Conservation (phyloP, 2,329 filamentous ascomycete genomes). For the Sporothrix schenckii region DNA sequence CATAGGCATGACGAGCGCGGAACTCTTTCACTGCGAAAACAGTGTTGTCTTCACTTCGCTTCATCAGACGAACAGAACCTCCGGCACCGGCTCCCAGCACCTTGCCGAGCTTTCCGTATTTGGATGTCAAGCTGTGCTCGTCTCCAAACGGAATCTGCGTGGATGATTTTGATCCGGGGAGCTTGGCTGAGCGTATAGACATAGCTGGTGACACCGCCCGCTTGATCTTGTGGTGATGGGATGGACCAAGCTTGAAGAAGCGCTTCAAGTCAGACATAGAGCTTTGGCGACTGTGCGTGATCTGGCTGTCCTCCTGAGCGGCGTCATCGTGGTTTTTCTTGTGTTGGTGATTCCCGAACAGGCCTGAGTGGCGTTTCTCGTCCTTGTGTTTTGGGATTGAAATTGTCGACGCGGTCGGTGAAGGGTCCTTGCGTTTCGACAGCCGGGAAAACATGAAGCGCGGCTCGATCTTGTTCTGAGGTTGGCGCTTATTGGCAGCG, state of each 20-base stretch:
- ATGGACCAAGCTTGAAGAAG: conserved; percentile 84
- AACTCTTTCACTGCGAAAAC: conserved; percentile 99
- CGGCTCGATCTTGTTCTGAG: conserved; percentile 70
- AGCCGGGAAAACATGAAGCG: conserved; percentile 82
- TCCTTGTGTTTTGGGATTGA: conserved; percentile 52
- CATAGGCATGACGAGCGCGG: conserved; percentile 85
- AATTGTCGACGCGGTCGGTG: conserved; percentile 57
- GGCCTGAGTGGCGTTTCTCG: conserved; percentile 57
- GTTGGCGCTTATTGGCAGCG: conserved; percentile 75
- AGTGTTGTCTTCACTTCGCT: conserved; percentile 85
- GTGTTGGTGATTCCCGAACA: conserved; percentile 47
- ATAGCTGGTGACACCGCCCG: conserved; percentile 66
- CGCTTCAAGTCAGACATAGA: conserved; percentile 95
- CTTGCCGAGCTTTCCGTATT: conserved; percentile 94
- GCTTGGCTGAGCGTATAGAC: conserved; percentile 54
- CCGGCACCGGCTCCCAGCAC: conserved; percentile 92
- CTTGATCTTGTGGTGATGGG: conserved; percentile 68
- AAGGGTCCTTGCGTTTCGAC: conserved; percentile 70
- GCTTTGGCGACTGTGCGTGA: conserved; percentile 61
- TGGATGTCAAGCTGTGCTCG: conserved; percentile 85
- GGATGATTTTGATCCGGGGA: conserved; percentile 54
- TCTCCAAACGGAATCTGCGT: conserved; percentile 86
- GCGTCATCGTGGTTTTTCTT: conserved; percentile 46
- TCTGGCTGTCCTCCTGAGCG: conserved; percentile 49
- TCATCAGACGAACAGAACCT: conserved; percentile 92